Conservation (phyloP, 2,329 filamentous ascomycete species). For the Bisporella sp. region DNA sequence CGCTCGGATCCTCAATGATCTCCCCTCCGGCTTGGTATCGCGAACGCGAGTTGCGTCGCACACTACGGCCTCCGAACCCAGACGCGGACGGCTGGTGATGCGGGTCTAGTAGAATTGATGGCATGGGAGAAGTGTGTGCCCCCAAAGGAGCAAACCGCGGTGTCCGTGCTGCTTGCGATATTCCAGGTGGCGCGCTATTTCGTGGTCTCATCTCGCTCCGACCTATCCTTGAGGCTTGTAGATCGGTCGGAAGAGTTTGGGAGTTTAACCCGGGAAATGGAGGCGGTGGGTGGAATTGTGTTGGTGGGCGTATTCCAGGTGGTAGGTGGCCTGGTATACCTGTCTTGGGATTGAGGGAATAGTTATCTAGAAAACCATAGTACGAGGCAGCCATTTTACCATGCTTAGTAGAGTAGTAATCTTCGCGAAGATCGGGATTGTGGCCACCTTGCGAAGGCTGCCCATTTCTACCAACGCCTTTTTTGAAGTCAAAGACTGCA, state of each 20-base stretch:
- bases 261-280: conserved; percentile 66
- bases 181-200: conserved; percentile 31
- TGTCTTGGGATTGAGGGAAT: conserved; percentile 66
- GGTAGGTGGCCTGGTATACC: conserved; percentile 56
- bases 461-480: conserved; percentile 54
- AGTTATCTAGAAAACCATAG: conserved; percentile 91
- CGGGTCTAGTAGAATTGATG: conserved; percentile 67
- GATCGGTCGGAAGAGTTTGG: conserved; percentile 48
- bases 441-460: conserved; percentile 26
- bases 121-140: conserved; percentile 46
- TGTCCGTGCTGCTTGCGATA: conserved; percentile 31
- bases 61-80: conserved; percentile 37
- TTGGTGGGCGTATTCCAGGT: conserved; percentile 45
- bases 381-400: conserved; percentile 98
- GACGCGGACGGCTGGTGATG: conserved; percentile 62
- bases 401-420: conserved; percentile 92
- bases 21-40: conserved; percentile 40
- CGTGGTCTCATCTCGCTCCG: conserved; percentile 37
- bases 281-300: conserved; percentile 68
- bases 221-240: conserved; percentile 44
- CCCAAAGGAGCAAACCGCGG: conserved; percentile 36
- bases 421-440: conserved; percentile 61
- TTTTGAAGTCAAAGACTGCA: conserved; percentile 95
- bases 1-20: conserved; percentile 49
- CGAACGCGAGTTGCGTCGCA: conserved; percentile 38